phyloP scores from a whole-genome alignment of 2,329 filamentous ascomycete genomes.

The Harringtonia aguacate region DNA sequence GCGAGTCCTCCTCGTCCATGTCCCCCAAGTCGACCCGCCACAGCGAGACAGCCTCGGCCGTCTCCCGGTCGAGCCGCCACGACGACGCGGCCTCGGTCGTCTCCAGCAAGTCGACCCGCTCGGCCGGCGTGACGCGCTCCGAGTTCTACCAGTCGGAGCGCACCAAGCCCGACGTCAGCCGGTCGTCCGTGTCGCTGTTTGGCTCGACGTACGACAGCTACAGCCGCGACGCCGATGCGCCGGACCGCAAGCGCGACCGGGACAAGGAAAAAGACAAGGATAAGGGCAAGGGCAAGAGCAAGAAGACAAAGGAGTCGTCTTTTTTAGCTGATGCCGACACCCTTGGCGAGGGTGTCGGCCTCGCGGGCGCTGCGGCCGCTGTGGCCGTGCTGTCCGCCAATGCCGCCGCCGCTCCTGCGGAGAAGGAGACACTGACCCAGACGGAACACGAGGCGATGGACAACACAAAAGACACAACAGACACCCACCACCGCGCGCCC shows the following conservation, averaged over 20 bases:
- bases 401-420: conserved; percentile 33
- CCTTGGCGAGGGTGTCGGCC: conserved; percentile 59
- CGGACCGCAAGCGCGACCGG: not conserved
- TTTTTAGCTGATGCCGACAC: conserved; percentile 65
- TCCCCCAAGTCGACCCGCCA: too few relatives aligned
- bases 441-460: conserved; percentile 9
- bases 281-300: conserved; percentile 14
- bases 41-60: too few relatives aligned
- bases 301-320: conserved; percentile 26
- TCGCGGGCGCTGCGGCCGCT: conserved; percentile 48
- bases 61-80: too few relatives aligned
- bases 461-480: not conserved
- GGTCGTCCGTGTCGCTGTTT: not conserved
- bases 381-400: conserved; percentile 44
- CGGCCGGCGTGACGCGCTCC: too few relatives aligned
- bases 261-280: conserved; percentile 16
- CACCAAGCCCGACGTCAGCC: too few relatives aligned
- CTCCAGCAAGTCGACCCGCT: too few relatives aligned
- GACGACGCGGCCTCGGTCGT: too few relatives aligned
- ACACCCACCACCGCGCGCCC: conserved; percentile 3
- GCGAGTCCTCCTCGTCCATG: too few relatives aligned
- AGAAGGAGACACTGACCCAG: conserved; percentile 18
- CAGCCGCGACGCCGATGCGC: not conserved
- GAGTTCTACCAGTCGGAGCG: too few relatives aligned
- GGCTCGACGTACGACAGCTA: not conserved